Evolutionary conservation across 2,329 filamentous ascomycete species (phyloP).

Genomic region (Phoma sp.): DNA sequence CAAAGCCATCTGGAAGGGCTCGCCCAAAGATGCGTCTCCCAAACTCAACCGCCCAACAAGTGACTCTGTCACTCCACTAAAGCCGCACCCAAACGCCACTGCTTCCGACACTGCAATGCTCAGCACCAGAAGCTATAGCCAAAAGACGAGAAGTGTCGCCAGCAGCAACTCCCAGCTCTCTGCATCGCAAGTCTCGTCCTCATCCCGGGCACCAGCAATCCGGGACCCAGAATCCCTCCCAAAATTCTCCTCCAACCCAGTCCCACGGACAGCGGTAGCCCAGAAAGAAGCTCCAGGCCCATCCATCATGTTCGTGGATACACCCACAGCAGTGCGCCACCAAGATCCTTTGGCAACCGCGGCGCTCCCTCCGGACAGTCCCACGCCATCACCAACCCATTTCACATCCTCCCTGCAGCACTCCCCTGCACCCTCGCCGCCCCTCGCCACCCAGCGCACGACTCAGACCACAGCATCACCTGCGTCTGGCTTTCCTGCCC

Average conservation of each 20-base stretch:
- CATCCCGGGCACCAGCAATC: slow-evolving; percentile 55
- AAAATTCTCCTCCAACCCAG: slow-evolving; percentile 74
- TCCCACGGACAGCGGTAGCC: slow-evolving; percentile 72
- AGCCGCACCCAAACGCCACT: slow-evolving; percentile 30
- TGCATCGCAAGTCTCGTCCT: slow-evolving; percentile 28
- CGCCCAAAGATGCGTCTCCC: slow-evolving; percentile 17
- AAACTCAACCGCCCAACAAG: slow-evolving; percentile 23
- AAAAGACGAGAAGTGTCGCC: slow-evolving; percentile 21
- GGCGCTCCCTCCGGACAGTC: neutral
- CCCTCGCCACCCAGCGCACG: neutral
- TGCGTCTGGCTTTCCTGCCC: slow-evolving; percentile 58
- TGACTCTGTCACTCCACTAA: slow-evolving; percentile 32
- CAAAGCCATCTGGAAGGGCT: slow-evolving; percentile 34
- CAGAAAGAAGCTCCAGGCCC: slow-evolving; percentile 68
- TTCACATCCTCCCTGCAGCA: slow-evolving; percentile 6
- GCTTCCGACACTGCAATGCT: slow-evolving; percentile 40
- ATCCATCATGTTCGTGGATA: slow-evolving; percentile 75
- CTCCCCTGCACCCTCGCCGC: slow-evolving; percentile 2
- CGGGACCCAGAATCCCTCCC: slow-evolving; percentile 60
- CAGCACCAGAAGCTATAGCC: neutral
- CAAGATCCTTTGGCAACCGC: slow-evolving; percentile 30
- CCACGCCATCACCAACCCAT: slow-evolving; percentile 6
- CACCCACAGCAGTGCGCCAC: slow-evolving; percentile 24
- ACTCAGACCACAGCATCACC: neutral
- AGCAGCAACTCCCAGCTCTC: slow-evolving; percentile 28